Base-by-base conservation (phyloP, 768 basidiomycete species). In the Galerina sulciceps region DNA sequence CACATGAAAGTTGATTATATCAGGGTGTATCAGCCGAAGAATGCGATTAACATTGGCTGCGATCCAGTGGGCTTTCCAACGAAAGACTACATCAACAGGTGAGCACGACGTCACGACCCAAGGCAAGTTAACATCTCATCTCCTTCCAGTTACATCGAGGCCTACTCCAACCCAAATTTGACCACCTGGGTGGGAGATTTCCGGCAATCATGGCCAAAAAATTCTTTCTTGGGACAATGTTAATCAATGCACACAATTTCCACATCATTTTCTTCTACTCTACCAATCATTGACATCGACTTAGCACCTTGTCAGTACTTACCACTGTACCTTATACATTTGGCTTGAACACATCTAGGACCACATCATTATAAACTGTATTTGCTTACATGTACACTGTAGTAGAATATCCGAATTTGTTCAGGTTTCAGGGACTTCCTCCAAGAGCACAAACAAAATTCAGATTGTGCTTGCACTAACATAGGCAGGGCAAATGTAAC, bases 31-130 rank as follows among this genome's bases (percentile, higher is more conserved):
- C 92, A 93, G 67, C 81, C 83, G 22, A 69, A 76, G 46, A 72
- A 83, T 49, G 71, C 77, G n/a, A 79, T 81, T 46, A 90, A 91
- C 65, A 79, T 91, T 57, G 91, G 91, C 13, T 94, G 91, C 62
- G 79, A 86, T 64, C 91, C 91, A 3, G 71, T 75, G 20, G 75
- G 78, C 42, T 85, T 82, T 66, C 91, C 92, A 1, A 94, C 91
- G 0, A 76, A 78, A n/a, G 72, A 76, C 4, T 94, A 94, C 68
- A 94, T 93, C 60, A 76, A 85, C 35, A 70, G 73, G 84, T 87
- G 69, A 61, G 78, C 76, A 40, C 20, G 26, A 4, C 4, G 18
- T 42, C 37, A 11, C 31, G 15, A 13, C 23, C 10, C 57, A 23
- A 17, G 37, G 4, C 44, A 48, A 23, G 18, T 42, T 6, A 51